phyloP scores from a whole-genome alignment of 495 filamentous ascomycete species.

The Bathelium albidoporum region DNA sequence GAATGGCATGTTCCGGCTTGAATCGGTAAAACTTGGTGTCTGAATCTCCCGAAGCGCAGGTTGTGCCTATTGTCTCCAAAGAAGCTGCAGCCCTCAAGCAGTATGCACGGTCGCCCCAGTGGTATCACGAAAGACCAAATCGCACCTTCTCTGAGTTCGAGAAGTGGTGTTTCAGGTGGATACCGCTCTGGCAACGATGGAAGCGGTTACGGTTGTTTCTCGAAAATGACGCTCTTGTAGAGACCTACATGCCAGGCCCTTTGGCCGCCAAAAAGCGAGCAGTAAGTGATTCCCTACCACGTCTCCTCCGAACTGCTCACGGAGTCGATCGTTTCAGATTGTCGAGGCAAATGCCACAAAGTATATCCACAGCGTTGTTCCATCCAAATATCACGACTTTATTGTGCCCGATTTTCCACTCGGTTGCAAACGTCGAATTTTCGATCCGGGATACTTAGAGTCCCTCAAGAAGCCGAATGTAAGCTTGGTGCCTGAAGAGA shows the following conservation, averaged over 20 bases:
- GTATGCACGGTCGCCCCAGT: constrained; percentile 30
- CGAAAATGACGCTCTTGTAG: constrained; percentile 19
- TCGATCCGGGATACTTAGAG: constrained; percentile 27
- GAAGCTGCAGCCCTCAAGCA: constrained; percentile 28
- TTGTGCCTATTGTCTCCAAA: constrained; percentile 31
- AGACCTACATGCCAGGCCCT: constrained; percentile 21
- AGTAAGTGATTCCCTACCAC: constrained; percentile 8
- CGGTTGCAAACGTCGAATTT: constrained; percentile 38
- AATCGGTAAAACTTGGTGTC: not conserved
- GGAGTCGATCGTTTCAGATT: not conserved
- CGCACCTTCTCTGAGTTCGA: constrained; percentile 18
- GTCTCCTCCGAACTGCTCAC: not conserved
- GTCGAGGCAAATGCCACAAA: constrained; percentile 14
- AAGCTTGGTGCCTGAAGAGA: constrained; percentile 27
- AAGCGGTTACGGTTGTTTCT: constrained; percentile 25
- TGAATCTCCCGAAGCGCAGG: constrained; percentile 23
- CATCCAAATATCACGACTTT: constrained; percentile 33
- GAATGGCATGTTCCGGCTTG: not conserved
- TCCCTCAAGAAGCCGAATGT: constrained; percentile 28
- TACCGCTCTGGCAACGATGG: constrained; percentile 24
- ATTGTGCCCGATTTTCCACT: constrained; percentile 35
- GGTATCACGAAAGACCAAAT: constrained; percentile 29
- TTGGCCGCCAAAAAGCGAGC: constrained; percentile 1
- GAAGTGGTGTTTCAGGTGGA: constrained; percentile 17
- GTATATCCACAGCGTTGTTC: constrained; percentile 32